Conservation (phyloP, 2,329 filamentous ascomycete species). For the Colletotrichum neosansevieriae region DNA sequence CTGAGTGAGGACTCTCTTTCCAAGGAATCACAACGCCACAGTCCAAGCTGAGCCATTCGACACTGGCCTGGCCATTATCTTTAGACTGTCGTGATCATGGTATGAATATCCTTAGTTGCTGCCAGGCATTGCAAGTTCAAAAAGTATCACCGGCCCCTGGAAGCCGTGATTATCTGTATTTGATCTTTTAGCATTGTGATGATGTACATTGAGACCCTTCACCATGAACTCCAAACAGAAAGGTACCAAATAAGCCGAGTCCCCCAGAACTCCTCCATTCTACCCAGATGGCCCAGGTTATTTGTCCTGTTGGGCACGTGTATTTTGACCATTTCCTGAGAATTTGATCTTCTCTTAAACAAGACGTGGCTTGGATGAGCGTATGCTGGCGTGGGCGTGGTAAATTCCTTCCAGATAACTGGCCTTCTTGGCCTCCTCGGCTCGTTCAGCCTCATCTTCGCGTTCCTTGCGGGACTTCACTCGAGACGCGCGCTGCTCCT, state of each 20-base stretch:
- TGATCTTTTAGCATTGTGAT: constrained; percentile 2
- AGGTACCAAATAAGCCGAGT: constrained; percentile 29
- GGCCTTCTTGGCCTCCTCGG: constrained; percentile 34
- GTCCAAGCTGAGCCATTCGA: too few species aligned
- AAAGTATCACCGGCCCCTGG: too few species aligned
- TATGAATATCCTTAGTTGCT: too few species aligned
- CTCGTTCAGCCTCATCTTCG: constrained; percentile 31
- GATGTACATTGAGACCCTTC: constrained; percentile 9
- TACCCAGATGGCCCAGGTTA: not conserved
- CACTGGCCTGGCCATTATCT: too few species aligned
- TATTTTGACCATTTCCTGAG: not conserved
- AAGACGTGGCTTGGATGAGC: constrained; percentile 25
- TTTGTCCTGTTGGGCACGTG: too few species aligned
- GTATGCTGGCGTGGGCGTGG: constrained; percentile 30
- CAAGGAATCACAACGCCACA: too few species aligned
- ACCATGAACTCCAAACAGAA: constrained; percentile 30
- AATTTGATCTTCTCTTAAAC: not conserved
- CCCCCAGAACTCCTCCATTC: constrained; percentile 27
- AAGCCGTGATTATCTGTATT: not conserved
- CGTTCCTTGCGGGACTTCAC: constrained; percentile 24
- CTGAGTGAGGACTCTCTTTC: too few species aligned
- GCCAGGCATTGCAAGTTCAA: too few species aligned
- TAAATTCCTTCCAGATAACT: constrained; percentile 38
- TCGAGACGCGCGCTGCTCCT: constrained; percentile 24
- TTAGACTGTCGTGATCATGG: too few species aligned